A percentile compares a stretch with the other conserved stretches of the same genome.
These are phyloP conservation scores for Phlebopus sp. DNA, from an alignment of 1,284 basidiomycete genomes.

Conservation along the genomic window DNA sequence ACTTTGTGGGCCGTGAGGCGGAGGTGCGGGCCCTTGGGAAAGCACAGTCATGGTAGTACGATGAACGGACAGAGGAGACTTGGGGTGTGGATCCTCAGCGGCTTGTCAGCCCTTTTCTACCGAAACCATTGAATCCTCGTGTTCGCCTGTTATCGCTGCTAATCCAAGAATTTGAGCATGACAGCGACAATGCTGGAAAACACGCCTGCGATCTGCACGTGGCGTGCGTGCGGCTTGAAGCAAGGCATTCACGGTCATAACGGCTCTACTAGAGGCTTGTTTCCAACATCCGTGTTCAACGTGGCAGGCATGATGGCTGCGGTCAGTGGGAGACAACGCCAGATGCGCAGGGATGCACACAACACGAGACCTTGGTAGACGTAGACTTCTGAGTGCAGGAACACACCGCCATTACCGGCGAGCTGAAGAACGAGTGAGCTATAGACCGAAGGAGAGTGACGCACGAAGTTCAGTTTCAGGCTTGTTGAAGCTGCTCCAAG, in stretches of 20 bases:
- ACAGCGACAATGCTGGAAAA: constrained; percentile 5
- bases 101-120: constrained; percentile 28
- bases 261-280: neutral
- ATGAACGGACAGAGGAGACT: constrained; percentile 10
- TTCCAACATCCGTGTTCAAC: neutral
- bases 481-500: too few species aligned
- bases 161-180: constrained; percentile 18
- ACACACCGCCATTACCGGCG: too few species aligned
- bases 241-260: neutral
- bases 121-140: constrained; percentile 22
- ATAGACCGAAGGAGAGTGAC: too few species aligned
- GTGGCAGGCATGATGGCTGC: neutral
- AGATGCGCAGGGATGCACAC: neutral
- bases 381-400: too few species aligned
- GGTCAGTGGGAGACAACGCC: neutral
- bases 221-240: constrained; percentile 14
- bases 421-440: too few species aligned
- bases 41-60: constrained; percentile 25
- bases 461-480: too few species aligned
- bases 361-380: too few species aligned
- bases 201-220: constrained; percentile 24
- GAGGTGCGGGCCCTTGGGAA: constrained; percentile 13
- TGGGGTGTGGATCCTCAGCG: constrained; percentile 3
- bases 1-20: constrained; percentile 20
- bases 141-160: constrained; percentile 34